Base-by-base conservation (phyloP, 1,139 yeast species). In the Fermentozyma sake region DNA sequence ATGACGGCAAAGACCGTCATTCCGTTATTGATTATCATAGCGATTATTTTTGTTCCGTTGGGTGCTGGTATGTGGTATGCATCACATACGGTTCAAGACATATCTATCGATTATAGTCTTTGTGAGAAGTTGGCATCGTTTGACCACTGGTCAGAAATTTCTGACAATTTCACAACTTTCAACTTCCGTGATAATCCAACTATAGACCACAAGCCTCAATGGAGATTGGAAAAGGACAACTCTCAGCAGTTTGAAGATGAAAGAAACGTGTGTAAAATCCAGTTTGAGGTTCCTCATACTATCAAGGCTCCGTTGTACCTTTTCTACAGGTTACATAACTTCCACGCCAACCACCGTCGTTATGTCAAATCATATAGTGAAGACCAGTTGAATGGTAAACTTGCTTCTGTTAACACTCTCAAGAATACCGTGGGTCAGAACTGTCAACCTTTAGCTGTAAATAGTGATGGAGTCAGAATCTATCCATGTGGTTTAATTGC, bases 401-500 rank as follows among this genome's bases (percentile, higher is more conserved):
- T 72, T 3, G 83, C 86, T 6, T 60, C 77, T 12, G 57, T 62
- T 11, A 35, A 55, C 27, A 63, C 53, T 18, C 76, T 91, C 35
- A 79, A 81, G 47, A 71, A 79, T 42, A 71, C 80, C 1, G 73
- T 68, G 23, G 94, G 93, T 28, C 91, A 83, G 49, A 85, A 83
- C 51, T 91, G 99, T 62, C 73, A 84, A 49, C 98, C 99, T 3
- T 68, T 91, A 46, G 68, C 79, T 3, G 48, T 68, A 7, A 66
- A 76, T 41, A 39, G 50, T 16, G 69, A 79, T 22, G 84, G 81
- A 5, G 63, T 64, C 34, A 77, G 72, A 15, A 68, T 74, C 41
- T 91, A 91, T 52, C 98, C 98, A 6, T 91, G 98, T 61, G 98
- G 98, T 1, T 66, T 91, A 36, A 89, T 91, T 50, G 96, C 98